Evolutionary conservation across 164 flowering plant genomes (phyloP).

Genomic region (Vitis labrusca): DNA sequence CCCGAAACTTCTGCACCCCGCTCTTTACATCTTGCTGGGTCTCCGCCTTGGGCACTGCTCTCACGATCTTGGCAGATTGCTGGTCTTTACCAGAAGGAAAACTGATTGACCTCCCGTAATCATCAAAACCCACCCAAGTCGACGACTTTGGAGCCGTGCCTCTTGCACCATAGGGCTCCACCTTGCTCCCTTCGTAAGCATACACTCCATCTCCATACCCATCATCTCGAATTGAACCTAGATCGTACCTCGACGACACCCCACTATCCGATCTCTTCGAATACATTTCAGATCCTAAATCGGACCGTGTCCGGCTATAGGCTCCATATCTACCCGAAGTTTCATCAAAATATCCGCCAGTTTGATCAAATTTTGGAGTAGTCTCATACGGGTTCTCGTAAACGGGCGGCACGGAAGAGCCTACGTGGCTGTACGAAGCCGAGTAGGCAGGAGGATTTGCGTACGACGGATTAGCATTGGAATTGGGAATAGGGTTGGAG

Average conservation of each 20-base stretch:
- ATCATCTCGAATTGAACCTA: conserved; percentile 24
- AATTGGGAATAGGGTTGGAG: conserved; percentile 27
- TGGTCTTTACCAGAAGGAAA: conserved; percentile 30
- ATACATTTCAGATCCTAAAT: conserved; percentile 37
- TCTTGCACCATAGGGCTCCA: conserved; percentile 86
- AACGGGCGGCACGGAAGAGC: conserved; percentile 26
- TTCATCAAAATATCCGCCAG: conserved; percentile 42
- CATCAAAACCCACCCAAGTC: conserved; percentile 69
- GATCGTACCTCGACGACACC: conserved; percentile 22
- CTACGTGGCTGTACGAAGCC: conserved; percentile 18
- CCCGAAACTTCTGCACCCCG: conserved; percentile 91
- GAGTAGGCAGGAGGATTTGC: conserved; percentile 15
- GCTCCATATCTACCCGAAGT: conserved; percentile 32
- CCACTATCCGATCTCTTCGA: conserved; percentile 35
- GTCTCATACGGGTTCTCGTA: conserved; percentile 46
- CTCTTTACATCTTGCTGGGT: conserved; percentile 67
- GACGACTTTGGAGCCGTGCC: conserved; percentile 77
- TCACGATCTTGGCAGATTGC: conserved; percentile 55
- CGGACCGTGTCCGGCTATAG: conserved; percentile 30
- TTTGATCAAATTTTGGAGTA: conserved; percentile 32
- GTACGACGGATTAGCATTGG: conserved; percentile 27
- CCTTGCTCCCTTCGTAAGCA: conserved; percentile 73
- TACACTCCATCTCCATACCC: conserved; percentile 68
- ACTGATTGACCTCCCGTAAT: conserved; percentile 76
- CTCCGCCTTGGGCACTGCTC: conserved; percentile 86